Conservation (phyloP, 306 rosid genomes). For the Morella rubra region DNA sequence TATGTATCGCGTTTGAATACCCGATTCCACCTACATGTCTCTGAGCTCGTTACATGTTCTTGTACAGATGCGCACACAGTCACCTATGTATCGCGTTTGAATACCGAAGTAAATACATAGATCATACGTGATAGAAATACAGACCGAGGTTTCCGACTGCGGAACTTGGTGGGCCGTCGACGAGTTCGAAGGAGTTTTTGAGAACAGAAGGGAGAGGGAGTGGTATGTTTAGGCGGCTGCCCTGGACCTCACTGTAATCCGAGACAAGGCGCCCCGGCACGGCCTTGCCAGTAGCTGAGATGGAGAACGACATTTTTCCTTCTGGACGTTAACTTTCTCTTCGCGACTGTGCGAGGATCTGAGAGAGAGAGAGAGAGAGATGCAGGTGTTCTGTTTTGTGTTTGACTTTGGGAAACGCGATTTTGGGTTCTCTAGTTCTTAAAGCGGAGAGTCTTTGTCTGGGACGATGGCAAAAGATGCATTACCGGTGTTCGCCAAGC, state of each 20-base stretch:
- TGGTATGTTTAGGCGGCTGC: slow-evolving; percentile 66
- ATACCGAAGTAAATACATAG: slow-evolving; percentile 3
- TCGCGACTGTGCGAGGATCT: too few species aligned
- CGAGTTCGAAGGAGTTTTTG: slow-evolving; percentile 57
- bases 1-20: not conserved
- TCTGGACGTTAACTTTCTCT: too few species aligned
- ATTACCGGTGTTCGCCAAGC: too few species aligned
- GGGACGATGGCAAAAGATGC: too few species aligned
- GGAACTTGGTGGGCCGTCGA: slow-evolving; percentile 81
- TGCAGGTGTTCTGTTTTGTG: too few species aligned
- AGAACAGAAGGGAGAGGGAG: slow-evolving; percentile 96
- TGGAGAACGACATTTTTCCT: slow-evolving; percentile 25
- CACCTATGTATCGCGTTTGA: not conserved
- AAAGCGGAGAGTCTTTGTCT: too few species aligned
- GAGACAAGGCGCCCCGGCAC: slow-evolving; percentile 48
- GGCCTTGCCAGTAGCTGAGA: slow-evolving; percentile 41
- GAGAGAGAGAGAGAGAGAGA: too few species aligned
- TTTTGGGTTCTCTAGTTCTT: too few species aligned
- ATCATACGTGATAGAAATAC: slow-evolving; percentile 25
- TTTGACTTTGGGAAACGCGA: too few species aligned
- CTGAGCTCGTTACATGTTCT: too few species aligned
- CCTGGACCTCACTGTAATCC: slow-evolving; percentile 84
- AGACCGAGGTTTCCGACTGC: slow-evolving; percentile 94
- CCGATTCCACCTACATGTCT: too few species aligned
- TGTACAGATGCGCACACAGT: not conserved